phyloP scores from a whole-genome alignment of 805 yeast species.

The Tetrapisispora fleetii region DNA sequence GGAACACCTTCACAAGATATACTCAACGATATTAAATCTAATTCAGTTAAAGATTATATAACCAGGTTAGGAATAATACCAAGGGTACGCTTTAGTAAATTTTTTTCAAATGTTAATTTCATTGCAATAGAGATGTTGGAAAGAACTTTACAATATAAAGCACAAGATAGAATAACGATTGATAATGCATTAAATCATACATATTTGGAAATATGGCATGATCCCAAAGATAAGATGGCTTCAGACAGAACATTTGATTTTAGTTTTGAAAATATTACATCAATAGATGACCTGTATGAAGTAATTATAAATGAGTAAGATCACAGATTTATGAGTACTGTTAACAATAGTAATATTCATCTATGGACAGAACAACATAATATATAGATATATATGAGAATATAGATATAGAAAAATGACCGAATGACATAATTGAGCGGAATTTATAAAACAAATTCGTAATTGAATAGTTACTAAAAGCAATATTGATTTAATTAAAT shows the following conservation, averaged over 20 bases:
- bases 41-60: conserved; percentile 85
- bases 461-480: too few relatives aligned
- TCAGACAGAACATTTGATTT: conserved; percentile 78
- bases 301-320: conserved; percentile 62
- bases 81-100: conserved; percentile 54
- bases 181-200: conserved; percentile 85
- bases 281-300: conserved; percentile 59
- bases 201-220: conserved; percentile 81
- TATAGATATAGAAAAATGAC: too few relatives aligned
- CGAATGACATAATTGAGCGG: too few relatives aligned
- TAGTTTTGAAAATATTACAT: conserved; percentile 75
- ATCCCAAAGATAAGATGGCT: conserved; percentile 81
- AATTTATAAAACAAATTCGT: too few relatives aligned
- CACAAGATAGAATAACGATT: conserved; percentile 72
- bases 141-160: conserved; percentile 77
- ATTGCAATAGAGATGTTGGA: conserved; percentile 73
- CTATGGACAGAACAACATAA: neutral
- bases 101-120: conserved; percentile 82
- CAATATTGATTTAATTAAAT: too few relatives aligned
- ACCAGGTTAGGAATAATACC: conserved; percentile 77
- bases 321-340: neutral
- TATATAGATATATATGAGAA: too few relatives aligned
- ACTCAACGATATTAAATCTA: conserved; percentile 61
- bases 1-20: conserved; percentile 84
- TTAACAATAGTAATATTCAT: neutral